Percentiles rank a stretch among this genome's conserved stretches.
Evolutionary conservation across 164 flowering plant genomes (phyloP).

Genomic region (Piper longum): DNA sequence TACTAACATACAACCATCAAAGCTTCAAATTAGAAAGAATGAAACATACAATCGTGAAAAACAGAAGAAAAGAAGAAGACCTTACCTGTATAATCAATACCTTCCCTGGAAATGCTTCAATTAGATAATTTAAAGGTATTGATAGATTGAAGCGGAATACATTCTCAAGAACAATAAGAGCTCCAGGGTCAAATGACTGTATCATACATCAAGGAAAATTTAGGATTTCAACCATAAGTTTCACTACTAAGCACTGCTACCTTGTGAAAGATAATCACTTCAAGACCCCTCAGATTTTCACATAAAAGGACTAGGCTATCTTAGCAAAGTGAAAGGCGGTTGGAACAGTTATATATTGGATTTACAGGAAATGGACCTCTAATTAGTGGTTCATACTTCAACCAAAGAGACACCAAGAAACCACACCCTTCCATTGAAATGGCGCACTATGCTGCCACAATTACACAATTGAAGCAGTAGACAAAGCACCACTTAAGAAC

Average conservation of each 20-base stretch:
- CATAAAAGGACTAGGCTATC: background rate
- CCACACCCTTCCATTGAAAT: too few relatives aligned
- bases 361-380: background rate
- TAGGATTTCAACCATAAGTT: too few relatives aligned
- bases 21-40: background rate
- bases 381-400: too few relatives aligned
- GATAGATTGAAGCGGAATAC: conserved; percentile 60
- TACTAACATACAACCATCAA: background rate
- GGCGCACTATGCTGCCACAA: too few relatives aligned
- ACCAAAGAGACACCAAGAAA: too few relatives aligned
- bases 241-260: too few relatives aligned
- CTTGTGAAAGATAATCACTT: too few relatives aligned
- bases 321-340: background rate
- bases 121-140: conserved; percentile 64
- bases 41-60: background rate
- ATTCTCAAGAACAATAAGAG: conserved; percentile 48
- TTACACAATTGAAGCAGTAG: too few relatives aligned
- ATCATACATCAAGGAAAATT: conserved; percentile 22
- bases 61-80: background rate
- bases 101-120: conserved; percentile 39
- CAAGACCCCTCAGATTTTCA: background rate
- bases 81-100: conserved; percentile 65
- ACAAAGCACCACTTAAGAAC: too few relatives aligned
- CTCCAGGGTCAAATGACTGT: conserved; percentile 83
- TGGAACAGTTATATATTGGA: background rate